Base-by-base conservation (phyloP, 2,329 filamentous ascomycete genomes). In the Diatrype stigma region DNA sequence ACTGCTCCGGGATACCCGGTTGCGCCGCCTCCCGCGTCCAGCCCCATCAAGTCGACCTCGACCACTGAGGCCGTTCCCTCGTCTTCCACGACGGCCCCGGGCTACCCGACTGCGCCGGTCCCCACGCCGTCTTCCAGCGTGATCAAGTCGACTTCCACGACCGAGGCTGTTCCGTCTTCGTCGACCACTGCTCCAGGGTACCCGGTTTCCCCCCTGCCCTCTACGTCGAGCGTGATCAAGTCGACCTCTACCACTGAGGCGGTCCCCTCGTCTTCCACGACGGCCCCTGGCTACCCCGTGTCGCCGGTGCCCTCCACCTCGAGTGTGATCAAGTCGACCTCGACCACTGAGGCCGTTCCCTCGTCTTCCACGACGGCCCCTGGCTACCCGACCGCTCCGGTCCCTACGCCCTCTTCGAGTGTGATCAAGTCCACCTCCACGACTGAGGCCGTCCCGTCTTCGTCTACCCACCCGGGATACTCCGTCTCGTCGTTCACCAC, bases 1-100 rank as follows among this genome's bases (percentile, higher is more conserved):
- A 44, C 37, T 28, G 42, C 47, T 17, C 23, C 46, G 34, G 35
- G 16, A 32, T 23, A 12, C 34, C 11, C 35, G 16, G 23, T 26
- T 32, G 26, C 23, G 32, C 23, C 32, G 5, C n/a, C 30, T 30
- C 22, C 35, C 23, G 19, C 16, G 34, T 26, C 47, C 8, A 37
- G 44, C 28, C n/a, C 17, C 19, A 54, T 54, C 32, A 38, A 50
- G 7, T 50, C 51, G 10, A 22, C 48, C 28, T 37, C 42, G 12
- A 22, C 49, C 19, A 47, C 44, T 46, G 12, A 48, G 22, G 12
- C 42, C 12, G 19, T 21, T 32, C 8, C 17, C 3, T 34, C 30
- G 7, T 14, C 40, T 26, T 14, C 34, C 34, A 6, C 34, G 6
- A 6, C 14, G 12, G 12, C 34, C 16, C 6, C 34, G 12, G 12